A percentile compares a stretch with the other conserved stretches of the same genome.
Evolutionary conservation across 2,329 filamentous ascomycete genomes (phyloP).

Genomic region (Xylaria polymorpha): DNA sequence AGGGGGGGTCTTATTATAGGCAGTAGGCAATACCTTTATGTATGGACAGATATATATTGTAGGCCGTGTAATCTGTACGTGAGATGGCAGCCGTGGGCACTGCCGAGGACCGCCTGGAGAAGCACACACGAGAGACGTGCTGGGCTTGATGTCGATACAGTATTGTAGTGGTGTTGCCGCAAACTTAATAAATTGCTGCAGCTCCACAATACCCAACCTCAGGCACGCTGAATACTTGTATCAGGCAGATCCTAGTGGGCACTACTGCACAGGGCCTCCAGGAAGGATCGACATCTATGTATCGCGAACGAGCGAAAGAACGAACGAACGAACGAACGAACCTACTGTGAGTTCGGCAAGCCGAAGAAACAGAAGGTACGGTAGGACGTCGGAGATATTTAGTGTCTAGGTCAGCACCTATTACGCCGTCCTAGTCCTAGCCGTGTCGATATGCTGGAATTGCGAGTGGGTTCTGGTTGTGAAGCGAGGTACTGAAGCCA

Average conservation of each 20-base stretch:
- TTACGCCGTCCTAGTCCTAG: neutral
- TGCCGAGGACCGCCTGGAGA: slow-evolving; percentile 13
- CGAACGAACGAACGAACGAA: no score
- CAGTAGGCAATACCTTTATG: slow-evolving; percentile 1
- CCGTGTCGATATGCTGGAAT: slow-evolving; percentile 1
- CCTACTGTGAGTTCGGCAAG: slow-evolving; percentile 14
- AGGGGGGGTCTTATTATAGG: slow-evolving; percentile 25
- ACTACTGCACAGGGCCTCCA: slow-evolving; percentile 26
- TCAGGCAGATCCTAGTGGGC: slow-evolving; percentile 29
- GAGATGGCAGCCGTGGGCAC: slow-evolving; percentile 7
- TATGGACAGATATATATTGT: neutral
- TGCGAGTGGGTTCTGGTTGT: neutral
- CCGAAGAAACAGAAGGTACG: slow-evolving; percentile 19
- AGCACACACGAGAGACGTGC: slow-evolving; percentile 7
- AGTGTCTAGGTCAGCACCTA: neutral
- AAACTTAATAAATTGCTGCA: slow-evolving; percentile 5
- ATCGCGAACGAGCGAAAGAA: slow-evolving; percentile 16
- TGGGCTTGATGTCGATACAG: slow-evolving; percentile 5
- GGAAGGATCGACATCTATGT: slow-evolving; percentile 30
- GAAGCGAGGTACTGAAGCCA: slow-evolving; percentile 17
- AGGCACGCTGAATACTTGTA: slow-evolving; percentile 29
- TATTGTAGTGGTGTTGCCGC: slow-evolving; percentile 1
- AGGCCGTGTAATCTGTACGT: slow-evolving; percentile 11
- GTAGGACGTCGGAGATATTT: slow-evolving; percentile 25
- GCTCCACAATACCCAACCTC: slow-evolving; percentile 11